Base-by-base conservation (phyloP, 2,329 filamentous ascomycete species). In the Achaetomium macrosporum region DNA sequence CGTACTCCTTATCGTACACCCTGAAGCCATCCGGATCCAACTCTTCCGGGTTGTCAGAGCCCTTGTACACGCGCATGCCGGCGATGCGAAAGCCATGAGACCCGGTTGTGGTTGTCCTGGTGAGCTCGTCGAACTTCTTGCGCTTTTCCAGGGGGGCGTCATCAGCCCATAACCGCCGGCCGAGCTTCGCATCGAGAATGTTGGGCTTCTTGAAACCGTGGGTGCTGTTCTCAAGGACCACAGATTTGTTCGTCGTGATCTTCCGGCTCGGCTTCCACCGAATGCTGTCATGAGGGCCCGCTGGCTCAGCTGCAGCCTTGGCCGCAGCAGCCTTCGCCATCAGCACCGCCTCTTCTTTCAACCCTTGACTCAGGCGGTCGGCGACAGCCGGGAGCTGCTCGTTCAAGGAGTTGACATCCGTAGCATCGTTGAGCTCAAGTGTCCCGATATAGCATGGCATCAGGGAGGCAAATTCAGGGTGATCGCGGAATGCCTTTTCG, bases 101-200 rank as follows among this genome's bases (percentile, higher is more conserved):
- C 33, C 73, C 74, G 59, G 84, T 82, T 10, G 82, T 85, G 4
- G 82, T 85, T 62, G 76, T 72, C 29, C 69, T 66, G 31, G 75
- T 73, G 53, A 85, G 81, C 64, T 80, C 75, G 59, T 83, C 76
- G 62, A 85, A 84, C 30, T 81, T 76, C 35, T 69, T 65, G 61
- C 78, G 78, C 71, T 85, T 85, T 63, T 82, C 74, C 25, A 68
- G 60, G 0, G 79, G 76, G 20, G 82, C 82, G 57, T 84, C 76
- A 55, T 95, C 88, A 13, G 88, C 92, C 86, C 90, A 97, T 6
- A 99, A 73, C 31, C 88, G 81, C 46, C 84, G 79, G 41, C 93
- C 93, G 17, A 99, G 81, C 73, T 99, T 99, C 59, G 95, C 81
- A 66, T 99, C 93, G 53, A 99, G 75, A 8, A 99, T 90, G 62